These are phyloP conservation scores for Xerocomellus amylosporus DNA, from an alignment of 768 basidiomycete species.

Conservation along the genomic window DNA sequence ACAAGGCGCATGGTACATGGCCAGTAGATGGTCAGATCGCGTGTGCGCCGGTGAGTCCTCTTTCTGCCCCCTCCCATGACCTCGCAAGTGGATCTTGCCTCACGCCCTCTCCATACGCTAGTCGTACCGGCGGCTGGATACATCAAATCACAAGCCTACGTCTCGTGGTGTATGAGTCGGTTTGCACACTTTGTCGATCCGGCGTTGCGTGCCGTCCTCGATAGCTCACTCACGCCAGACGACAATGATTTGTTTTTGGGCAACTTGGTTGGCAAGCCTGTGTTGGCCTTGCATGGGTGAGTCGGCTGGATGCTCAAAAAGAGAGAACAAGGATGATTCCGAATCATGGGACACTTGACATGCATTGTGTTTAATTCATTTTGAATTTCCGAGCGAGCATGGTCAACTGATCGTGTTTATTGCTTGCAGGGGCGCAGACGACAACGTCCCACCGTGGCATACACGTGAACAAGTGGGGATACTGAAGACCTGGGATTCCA, in stretches of 20 bases:
- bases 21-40: constrained; percentile 73
- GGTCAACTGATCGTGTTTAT: not conserved
- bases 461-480: constrained; percentile 62
- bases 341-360: not conserved
- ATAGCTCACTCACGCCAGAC: constrained; percentile 72
- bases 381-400: not conserved
- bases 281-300: constrained; percentile 80
- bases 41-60: constrained; percentile 54
- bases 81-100: not conserved
- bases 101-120: constrained; percentile 20
- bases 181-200: constrained; percentile 81
- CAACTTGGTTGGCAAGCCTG: constrained; percentile 66
- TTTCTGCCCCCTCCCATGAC: not conserved
- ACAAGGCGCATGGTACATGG: constrained; percentile 83
- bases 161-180: constrained; percentile 68
- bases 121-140: constrained; percentile 80
- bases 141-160: constrained; percentile 84
- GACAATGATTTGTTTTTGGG: constrained; percentile 86
- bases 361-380: not conserved
- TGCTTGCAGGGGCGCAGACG: constrained; percentile 62
- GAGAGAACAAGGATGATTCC: too few species aligned
- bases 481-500: constrained; percentile 54
- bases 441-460: constrained; percentile 89
- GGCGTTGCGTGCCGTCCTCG: constrained; percentile 63
- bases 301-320: constrained; percentile 12